These are phyloP conservation scores for Geotrichum phurueaensis DNA, from an alignment of 1,139 yeast species.

Conservation along the genomic window DNA sequence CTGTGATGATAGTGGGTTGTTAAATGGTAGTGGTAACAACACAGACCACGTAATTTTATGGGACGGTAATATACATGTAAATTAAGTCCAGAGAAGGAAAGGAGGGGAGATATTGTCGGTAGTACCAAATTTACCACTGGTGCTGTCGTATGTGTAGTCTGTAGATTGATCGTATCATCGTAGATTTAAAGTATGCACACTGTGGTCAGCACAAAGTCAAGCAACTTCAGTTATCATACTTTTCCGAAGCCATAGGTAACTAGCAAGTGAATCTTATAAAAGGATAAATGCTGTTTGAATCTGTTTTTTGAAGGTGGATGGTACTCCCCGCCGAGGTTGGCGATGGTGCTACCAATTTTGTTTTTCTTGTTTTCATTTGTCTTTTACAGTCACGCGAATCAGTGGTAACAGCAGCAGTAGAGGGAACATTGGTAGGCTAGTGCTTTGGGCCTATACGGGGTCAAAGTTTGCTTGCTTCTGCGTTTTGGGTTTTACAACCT, in stretches of 20 bases:
- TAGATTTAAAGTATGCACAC: neutral
- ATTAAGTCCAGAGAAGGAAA: neutral
- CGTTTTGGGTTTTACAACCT: too few relatives aligned
- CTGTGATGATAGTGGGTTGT: too few relatives aligned
- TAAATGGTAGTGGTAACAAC: too few relatives aligned
- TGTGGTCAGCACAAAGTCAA: neutral
- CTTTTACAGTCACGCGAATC: neutral
- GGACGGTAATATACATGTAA: neutral
- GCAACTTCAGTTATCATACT: neutral
- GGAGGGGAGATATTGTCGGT: neutral
- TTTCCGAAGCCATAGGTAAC: neutral
- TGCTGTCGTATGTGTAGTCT: neutral
- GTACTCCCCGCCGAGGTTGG: neutral
- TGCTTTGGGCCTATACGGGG: neutral
- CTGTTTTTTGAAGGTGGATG: neutral
- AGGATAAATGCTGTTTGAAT: neutral
- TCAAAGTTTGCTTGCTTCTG: neutral
- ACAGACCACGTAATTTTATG: neutral
- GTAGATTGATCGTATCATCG: neutral
- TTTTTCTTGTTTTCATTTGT: neutral
- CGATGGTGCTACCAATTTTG: neutral
- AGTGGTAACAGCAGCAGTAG: neutral
- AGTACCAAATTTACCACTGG: neutral
- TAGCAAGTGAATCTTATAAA: neutral
- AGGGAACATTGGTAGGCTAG: neutral